Base-by-base conservation (phyloP, 1,284 basidiomycete genomes). In the Ceratobasidium sp. region DNA sequence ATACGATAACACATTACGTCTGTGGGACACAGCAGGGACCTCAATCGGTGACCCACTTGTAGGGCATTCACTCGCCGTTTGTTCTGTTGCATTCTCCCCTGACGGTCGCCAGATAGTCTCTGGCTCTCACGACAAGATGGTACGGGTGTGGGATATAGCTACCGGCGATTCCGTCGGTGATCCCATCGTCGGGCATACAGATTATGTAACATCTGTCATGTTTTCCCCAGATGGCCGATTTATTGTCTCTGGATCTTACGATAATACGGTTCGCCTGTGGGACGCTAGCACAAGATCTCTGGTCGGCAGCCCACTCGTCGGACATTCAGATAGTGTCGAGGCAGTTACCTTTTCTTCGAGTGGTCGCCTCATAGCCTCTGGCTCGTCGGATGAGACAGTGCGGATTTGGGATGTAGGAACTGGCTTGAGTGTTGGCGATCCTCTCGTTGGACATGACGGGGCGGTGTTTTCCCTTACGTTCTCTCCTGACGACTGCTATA, bases 51-150 rank as follows among this genome's bases (percentile, higher is more conserved):
- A 65, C 17, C 62, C 52, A 9, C 57, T 69, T 9, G 68, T 73
- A 23, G 78, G 77, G 9, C 77, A 78, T 46, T 74, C 46, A 6
- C 33, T 38, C 40, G n/a, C 48, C 20, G 85, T 87, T 12, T 82
- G 81, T 2, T 83, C 83, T 28, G 84, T 87, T 64, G 84, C 84
- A 50, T 83, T 87, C 64, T 84, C 83, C 33, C 83, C 83, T 33
- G 85, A 87, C 78, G 86, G 85, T 52, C 80, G 82, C 17, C 61
- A 50, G 28, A 52, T 79, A 28, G 76, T 57, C 61, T 78, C 78
- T 23, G 77, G 57, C 17, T 78, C 76, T 3, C 26, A 42, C 13
- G 77, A 78, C 52, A 26, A 56, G 6, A 77, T 56, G 15, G 33
- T 73, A 40, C 61, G 77, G 40, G 28, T 79, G 23, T 79, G 78